Evolutionary conservation across 495 filamentous ascomycete genomes (phyloP).

Genomic region (Penicillium robsamsonii): DNA sequence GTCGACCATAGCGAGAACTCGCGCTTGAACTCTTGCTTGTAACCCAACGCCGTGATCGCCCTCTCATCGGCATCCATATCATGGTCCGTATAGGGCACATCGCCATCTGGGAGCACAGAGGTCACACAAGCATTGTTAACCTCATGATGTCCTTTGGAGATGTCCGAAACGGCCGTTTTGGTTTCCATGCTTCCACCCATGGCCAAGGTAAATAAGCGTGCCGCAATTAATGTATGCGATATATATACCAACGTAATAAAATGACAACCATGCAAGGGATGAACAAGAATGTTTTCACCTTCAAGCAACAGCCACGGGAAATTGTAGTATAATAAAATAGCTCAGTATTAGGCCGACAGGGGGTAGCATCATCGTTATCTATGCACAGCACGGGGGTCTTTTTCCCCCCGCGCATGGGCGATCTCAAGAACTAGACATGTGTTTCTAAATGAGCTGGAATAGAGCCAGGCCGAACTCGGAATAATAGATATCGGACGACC

Average conservation of each 20-base stretch:
- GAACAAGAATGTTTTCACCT: not conserved
- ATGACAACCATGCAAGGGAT: not conserved
- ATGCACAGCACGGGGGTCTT: conserved; percentile 7
- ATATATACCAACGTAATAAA: not conserved
- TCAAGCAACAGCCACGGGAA: not conserved
- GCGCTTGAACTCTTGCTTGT: conserved; percentile 78
- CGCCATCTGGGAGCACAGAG: conserved; percentile 63
- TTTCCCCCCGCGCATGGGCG: conserved; percentile 12
- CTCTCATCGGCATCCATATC: conserved; percentile 61
- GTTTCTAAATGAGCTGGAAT: not conserved
- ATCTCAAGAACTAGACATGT: not conserved
- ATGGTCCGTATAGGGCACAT: conserved; percentile 56
- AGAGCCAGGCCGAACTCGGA: not conserved
- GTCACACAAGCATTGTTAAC: conserved; percentile 60
- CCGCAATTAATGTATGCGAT: not conserved
- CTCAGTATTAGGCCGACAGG: not conserved
- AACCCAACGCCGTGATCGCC: conserved; percentile 67
- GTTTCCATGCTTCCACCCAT: conserved; percentile 11
- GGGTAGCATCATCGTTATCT: conserved; percentile 19
- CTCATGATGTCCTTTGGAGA: conserved; percentile 27
- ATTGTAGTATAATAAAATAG: not conserved
- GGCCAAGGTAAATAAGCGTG: not conserved
- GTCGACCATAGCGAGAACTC: conserved; percentile 83
- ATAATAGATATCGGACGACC: not conserved
- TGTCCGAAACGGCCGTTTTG: conserved; percentile 15